Conservation (phyloP, 2,329 filamentous ascomycete species). For the Xylariaceae sp. region DNA sequence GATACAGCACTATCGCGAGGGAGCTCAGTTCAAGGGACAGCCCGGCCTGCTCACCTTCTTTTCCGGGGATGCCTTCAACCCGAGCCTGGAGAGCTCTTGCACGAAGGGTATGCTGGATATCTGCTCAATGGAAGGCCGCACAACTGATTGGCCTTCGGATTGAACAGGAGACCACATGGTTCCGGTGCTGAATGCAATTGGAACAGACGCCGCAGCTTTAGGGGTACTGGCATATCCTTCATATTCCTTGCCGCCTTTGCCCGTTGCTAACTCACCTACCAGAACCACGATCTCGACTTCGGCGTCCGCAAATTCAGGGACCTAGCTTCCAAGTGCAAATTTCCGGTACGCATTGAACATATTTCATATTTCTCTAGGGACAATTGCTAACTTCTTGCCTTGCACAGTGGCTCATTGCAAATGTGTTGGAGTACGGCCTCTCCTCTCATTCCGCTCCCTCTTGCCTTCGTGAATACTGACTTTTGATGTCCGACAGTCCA, state of each 20-base stretch:
- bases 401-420: constrained; percentile 72
- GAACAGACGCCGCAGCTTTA: constrained; percentile 75
- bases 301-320: constrained; percentile 76
- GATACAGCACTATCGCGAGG: constrained; percentile 67
- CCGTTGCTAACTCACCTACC: constrained; percentile 15
- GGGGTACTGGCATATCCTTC: constrained; percentile 51
- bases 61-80: constrained; percentile 90
- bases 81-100: constrained; percentile 80
- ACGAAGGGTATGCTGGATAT: constrained; percentile 63
- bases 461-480: constrained; percentile 2
- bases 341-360: constrained; percentile 47
- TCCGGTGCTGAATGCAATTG: constrained; percentile 71
- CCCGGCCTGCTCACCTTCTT: constrained; percentile 72
- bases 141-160: background rate
- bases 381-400: background rate
- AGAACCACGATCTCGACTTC: constrained; percentile 93
- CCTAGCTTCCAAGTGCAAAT: constrained; percentile 68
- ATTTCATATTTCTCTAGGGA: background rate
- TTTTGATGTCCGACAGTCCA: constrained; percentile 38
- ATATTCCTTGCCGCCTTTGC: background rate
- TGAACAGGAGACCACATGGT: constrained; percentile 74
- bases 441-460: background rate
- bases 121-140: background rate
- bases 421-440: constrained; percentile 62
- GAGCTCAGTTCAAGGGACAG: constrained; percentile 57